Conservation (phyloP, 306 rosid genomes). For the Trichosanthes cucumerina region DNA sequence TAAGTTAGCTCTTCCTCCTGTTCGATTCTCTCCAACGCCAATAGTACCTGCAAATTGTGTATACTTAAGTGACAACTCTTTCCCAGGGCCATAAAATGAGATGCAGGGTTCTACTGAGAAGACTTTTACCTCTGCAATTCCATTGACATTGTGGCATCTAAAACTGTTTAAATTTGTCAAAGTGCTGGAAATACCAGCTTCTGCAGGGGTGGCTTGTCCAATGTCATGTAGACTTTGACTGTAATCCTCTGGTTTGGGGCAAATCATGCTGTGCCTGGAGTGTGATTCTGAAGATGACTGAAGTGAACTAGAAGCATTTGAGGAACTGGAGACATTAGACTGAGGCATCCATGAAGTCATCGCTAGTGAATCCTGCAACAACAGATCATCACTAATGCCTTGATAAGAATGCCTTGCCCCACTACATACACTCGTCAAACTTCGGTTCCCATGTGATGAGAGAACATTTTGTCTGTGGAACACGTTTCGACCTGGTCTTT, state of each 20-base stretch:
- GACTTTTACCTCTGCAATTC: conserved; percentile 6
- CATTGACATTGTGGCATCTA: neutral
- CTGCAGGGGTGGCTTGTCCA: conserved; percentile 28
- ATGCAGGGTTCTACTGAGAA: neutral
- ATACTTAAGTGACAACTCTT: neutral
- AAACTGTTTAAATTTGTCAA: neutral
- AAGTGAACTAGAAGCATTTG: conserved; percentile 32
- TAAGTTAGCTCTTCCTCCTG: conserved; percentile 12
- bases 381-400: conserved; percentile 38
- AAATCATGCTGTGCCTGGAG: conserved; percentile 31
- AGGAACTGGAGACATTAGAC: conserved; percentile 25
- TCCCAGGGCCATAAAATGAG: neutral
- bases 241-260: conserved; percentile 37
- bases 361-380: conserved; percentile 27
- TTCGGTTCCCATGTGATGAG: conserved; percentile 49
- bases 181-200: neutral
- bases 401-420: conserved; percentile 49
- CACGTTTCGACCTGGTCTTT: conserved; percentile 46
- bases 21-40: conserved; percentile 14
- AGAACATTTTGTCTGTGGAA: conserved; percentile 38
- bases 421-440: conserved; percentile 33
- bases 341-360: conserved; percentile 34
- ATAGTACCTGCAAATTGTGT: conserved; percentile 9
- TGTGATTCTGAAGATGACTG: conserved; percentile 33
- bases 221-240: conserved; percentile 34